Conservation (phyloP, 2,329 filamentous ascomycete genomes). For the Trichophyton simii region DNA sequence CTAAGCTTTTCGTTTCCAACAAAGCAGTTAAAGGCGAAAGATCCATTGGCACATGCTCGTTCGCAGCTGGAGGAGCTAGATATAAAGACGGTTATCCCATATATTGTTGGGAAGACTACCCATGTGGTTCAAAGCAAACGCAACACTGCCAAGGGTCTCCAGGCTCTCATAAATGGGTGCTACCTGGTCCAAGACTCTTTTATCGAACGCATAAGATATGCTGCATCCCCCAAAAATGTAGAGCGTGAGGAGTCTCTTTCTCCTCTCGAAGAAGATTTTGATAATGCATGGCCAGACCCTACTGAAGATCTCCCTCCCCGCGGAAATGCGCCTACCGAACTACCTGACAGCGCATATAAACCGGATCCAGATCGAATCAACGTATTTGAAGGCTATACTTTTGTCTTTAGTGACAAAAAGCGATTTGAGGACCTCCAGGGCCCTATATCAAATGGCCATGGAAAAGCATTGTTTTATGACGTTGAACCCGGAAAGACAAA, state of each 20-base stretch:
- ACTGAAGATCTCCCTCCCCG: conserved; percentile 58
- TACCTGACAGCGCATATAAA: conserved; percentile 55
- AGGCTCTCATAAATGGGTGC: conserved; percentile 70
- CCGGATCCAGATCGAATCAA: conserved; percentile 54
- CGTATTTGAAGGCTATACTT: conserved; percentile 77
- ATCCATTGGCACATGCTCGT: conserved; percentile 51
- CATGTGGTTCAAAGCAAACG: conserved; percentile 82
- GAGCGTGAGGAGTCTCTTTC: conserved; percentile 41
- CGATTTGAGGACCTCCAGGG: conserved; percentile 67
- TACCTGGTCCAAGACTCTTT: conserved; percentile 61
- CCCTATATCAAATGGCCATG: conserved; percentile 64
- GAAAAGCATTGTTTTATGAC: conserved; percentile 62
- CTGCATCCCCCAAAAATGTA: conserved; percentile 40
- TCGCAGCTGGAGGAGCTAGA: conserved; percentile 68
- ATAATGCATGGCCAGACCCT: conserved; percentile 64
- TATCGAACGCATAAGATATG: conserved; percentile 57
- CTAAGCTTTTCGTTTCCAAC: conserved; percentile 66
- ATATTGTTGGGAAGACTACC: conserved; percentile 58
- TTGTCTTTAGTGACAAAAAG: conserved; percentile 65
- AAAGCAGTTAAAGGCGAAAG: conserved; percentile 53
- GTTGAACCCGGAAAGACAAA: conserved; percentile 52
- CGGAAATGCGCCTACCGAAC: conserved; percentile 61
- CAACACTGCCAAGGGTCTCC: conserved; percentile 76
- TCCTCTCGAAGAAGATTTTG: conserved; percentile 66
- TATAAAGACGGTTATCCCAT: conserved; percentile 70